Base-by-base conservation (phyloP, 331 rosid genomes). In the Rhamnella rubrinervis region DNA sequence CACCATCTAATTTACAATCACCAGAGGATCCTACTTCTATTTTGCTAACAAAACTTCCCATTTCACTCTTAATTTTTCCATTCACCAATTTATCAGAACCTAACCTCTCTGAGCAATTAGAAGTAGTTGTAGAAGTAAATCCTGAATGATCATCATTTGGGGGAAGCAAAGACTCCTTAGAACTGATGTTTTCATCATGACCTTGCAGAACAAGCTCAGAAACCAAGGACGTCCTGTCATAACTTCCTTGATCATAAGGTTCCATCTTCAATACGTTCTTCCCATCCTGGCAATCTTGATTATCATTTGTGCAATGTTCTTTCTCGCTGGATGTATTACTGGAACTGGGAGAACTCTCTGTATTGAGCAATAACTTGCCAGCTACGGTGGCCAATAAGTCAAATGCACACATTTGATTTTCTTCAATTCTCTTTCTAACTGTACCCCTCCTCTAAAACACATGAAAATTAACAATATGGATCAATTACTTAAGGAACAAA, bases 341-440 rank as follows among this genome's bases (percentile, higher is more conserved):
- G 31, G 78, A 79, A 26, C 74, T 47, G 16, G 77, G 73, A 44
- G 85, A 81, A 78, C 81, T 68, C 72, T 82, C 89, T 65, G 71
- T 82, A 77, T 83, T 91, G 12, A 81, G 85, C 85, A 86, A 82
- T 56, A 92, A 78, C 25, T 82, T 76, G 66, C 82, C 96, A 66
- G 98, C 98, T 77, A 88, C 78, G 31, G 96, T 83, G 72, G 98
- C 98, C 93, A 92, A 75, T 77, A 92, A 83, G 82, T 92, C 98
- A 82, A 92, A 87, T 63, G 98, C 87, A 11, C 86, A 85, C 87
- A 89, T 71, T 78, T 81, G 80, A 61, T 76, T 82, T 57, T 78
- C 86, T 55, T 88, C 89, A 66, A 44, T 70, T 60, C 82, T 74
- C 75, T 74, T 86, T 60, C 78, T 74, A 82, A 68, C 66, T 26